Percentiles rank a stretch among this genome's conserved stretches.
phyloP scores from a whole-genome alignment of 352 stramenopile genomes.

The Aphanomyces stellatus region DNA sequence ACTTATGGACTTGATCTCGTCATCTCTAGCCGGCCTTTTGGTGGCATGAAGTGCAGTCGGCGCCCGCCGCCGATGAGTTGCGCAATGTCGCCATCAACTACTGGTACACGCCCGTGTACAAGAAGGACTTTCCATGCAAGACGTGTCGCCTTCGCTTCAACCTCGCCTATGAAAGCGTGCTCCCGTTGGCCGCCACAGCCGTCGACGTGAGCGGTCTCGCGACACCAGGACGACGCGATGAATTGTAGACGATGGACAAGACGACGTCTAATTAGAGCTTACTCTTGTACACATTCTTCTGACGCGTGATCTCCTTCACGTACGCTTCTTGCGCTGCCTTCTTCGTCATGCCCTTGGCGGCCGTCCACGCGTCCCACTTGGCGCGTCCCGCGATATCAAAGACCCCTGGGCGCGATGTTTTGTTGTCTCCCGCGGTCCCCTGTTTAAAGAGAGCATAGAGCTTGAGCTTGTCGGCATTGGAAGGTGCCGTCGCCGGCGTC shows the following conservation, averaged over 20 bases:
- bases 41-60: constrained; percentile 24
- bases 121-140: constrained; percentile 16
- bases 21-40: constrained; percentile 22
- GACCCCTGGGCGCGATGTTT: constrained; percentile 71
- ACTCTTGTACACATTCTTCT: constrained; percentile 69
- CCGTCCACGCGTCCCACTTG: constrained; percentile 85
- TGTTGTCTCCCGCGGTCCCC: constrained; percentile 81
- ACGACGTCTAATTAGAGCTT: constrained; percentile 5
- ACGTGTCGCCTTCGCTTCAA: constrained; percentile 17
- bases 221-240: no score
- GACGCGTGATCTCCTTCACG: constrained; percentile 77
- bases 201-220: no score
- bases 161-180: not conserved
- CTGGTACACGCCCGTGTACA: constrained; percentile 22
- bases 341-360: constrained; percentile 74
- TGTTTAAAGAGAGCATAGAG: constrained; percentile 89
- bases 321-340: constrained; percentile 84
- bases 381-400: constrained; percentile 81
- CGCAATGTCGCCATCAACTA: constrained; percentile 25
- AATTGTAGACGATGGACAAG: not conserved
- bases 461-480: constrained; percentile 84
- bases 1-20: not conserved
- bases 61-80: not conserved
- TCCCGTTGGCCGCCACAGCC: not conserved
- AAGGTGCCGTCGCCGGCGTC: constrained; percentile 11